Evolutionary conservation across 139 green algal species (phyloP), one percentile per base, ranked within the genome.

Genomic region (Dunaliella sp.): DNA sequence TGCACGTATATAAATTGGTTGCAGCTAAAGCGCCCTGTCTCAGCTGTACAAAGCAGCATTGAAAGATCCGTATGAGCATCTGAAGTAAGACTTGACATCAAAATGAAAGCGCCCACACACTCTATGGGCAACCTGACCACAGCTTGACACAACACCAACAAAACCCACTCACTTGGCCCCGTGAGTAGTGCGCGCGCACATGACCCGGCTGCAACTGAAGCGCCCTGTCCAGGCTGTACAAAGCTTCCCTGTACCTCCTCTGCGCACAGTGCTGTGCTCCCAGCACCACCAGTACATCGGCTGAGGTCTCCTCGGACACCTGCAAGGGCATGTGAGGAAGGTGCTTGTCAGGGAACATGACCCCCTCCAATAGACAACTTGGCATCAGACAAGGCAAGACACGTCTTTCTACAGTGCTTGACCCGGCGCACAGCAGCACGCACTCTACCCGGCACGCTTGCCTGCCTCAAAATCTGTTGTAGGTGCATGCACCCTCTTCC

Each of bases 1-100:
- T 72, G 36, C 79, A 35, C 3, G 34, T 36, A n/a, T 25, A 35
- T n/a, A 21, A 37, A 16, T 31, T 24, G 3, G 24, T 24, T 30
- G 24, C 58, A 74, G 58, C 58, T n/a, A 74, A 74, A 24, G 21
- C 22, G 24, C 58, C 58, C 58, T n/a, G n/a, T n/a, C n/a, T 59
- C 92, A 38, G 91, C 89, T 92, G 85, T 90, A 87, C 85, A 92
- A 48, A 12, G 91, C 91, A n/a, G n/a, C n/a, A n/a, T n/a, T n/a
- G n/a, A n/a, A n/a, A n/a, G n/a, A n/a, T n/a, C n/a, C n/a, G n/a
- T n/a, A n/a, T n/a, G n/a, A n/a, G n/a, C n/a, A n/a, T n/a, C n/a
- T n/a, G n/a, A n/a, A n/a, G n/a, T n/a, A n/a, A n/a, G n/a, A n/a
- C n/a, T n/a, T n/a, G n/a, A n/a, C n/a, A n/a, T n/a, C n/a, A 3